phyloP scores from a whole-genome alignment of 768 basidiomycete species.

The Baorangia bicolor region DNA sequence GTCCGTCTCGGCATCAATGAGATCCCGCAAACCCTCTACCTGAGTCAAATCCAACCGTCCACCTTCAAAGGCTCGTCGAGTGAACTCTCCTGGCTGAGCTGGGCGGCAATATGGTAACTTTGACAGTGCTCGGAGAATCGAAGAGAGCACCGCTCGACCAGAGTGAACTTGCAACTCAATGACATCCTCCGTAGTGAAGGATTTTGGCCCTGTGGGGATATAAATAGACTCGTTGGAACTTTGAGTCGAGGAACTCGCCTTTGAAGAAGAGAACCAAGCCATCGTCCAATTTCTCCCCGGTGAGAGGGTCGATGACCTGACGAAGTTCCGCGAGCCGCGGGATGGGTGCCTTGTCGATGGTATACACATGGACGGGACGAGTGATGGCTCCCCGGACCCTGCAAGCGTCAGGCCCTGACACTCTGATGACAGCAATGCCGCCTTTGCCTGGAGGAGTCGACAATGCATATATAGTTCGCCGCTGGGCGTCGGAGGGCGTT shows the following conservation, averaged over 20 bases:
- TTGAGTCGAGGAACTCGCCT: constrained; percentile 41
- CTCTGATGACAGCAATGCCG: constrained; percentile 77
- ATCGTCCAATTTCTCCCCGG: constrained; percentile 67
- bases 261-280: constrained; percentile 81
- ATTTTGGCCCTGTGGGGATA: constrained; percentile 56
- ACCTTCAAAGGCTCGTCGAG: constrained; percentile 74
- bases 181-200: constrained; percentile 82
- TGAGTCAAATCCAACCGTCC: constrained; percentile 86
- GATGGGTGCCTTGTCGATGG: constrained; percentile 35
- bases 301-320: constrained; percentile 61
- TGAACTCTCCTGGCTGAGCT: constrained; percentile 88
- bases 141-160: constrained; percentile 73
- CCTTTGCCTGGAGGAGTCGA: constrained; percentile 86
- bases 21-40: constrained; percentile 83
- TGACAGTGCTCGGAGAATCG: constrained; percentile 65
- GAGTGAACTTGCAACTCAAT: constrained; percentile 88
- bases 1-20: constrained; percentile 89
- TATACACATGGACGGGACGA: constrained; percentile 24
- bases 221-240: background rate
- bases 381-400: constrained; percentile 65
- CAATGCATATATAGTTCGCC: constrained; percentile 81
- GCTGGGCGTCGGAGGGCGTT: constrained; percentile 50
- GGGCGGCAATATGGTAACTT: constrained; percentile 64
- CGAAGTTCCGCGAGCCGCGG: constrained; percentile 75
- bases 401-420: constrained; percentile 75